phyloP scores from a whole-genome alignment of 768 basidiomycete species.

The Termitomyces sp. region DNA sequence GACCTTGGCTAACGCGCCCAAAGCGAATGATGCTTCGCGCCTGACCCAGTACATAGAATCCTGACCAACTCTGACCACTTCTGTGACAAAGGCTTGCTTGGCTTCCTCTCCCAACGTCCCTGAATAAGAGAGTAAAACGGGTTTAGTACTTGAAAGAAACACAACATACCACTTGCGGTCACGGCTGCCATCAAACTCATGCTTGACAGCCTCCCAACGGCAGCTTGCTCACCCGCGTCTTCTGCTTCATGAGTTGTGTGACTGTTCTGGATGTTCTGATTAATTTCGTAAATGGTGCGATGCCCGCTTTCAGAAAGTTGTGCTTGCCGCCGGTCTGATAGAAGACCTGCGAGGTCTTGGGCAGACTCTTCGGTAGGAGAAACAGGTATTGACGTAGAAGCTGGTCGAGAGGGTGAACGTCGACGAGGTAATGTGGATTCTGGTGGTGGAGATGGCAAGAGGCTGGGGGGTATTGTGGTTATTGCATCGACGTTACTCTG shows the following conservation, averaged over 20 bases:
- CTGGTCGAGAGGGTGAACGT: background rate
- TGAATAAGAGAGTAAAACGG: conserved; percentile 19
- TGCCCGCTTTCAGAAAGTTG: background rate
- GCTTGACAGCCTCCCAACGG: conserved; percentile 81
- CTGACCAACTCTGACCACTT: conserved; percentile 61
- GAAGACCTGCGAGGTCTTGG: background rate
- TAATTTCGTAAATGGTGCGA: background rate
- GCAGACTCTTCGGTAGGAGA: conserved; percentile 14
- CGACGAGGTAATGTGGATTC: conserved; percentile 1
- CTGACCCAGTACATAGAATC: conserved; percentile 76
- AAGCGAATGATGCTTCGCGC: conserved; percentile 80
- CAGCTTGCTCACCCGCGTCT: conserved; percentile 60
- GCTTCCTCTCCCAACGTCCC: conserved; percentile 52
- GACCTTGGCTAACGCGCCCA: conserved; percentile 85
- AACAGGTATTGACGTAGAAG: conserved; percentile 8
- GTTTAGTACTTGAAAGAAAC: background rate
- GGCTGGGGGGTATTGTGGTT: background rate
- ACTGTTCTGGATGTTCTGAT: conserved; percentile 1
- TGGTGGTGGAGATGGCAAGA: conserved; percentile 5
- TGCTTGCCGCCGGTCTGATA: background rate
- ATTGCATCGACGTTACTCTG: background rate
- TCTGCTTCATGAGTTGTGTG: conserved; percentile 25
- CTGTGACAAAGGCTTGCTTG: conserved; percentile 62
- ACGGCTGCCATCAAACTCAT: conserved; percentile 93
- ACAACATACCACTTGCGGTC: conserved; percentile 63